Percentiles rank a stretch among this genome's conserved stretches.
Evolutionary conservation across 805 yeast species (phyloP).

Genomic region (Starmerella tilneyi): DNA sequence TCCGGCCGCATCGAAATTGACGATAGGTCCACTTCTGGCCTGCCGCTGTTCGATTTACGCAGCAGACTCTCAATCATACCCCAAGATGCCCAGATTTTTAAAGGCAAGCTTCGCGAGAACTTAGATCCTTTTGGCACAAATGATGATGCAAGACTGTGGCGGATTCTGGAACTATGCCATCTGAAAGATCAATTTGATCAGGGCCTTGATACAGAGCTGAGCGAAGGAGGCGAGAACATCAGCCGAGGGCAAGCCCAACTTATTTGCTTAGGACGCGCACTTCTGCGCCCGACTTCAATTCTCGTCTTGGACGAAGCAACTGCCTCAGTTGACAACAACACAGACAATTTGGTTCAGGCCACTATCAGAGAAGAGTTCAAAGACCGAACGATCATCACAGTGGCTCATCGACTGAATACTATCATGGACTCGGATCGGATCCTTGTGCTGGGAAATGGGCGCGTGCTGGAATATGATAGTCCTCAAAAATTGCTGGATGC

Average conservation of each 20-base stretch:
- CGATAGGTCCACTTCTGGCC: conserved; percentile 42
- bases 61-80: conserved; percentile 57
- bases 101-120: conserved; percentile 54
- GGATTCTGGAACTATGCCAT: conserved; percentile 50
- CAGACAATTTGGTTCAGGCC: conserved; percentile 62
- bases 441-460: conserved; percentile 38
- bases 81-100: conserved; percentile 64
- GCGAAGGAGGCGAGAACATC: conserved; percentile 65
- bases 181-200: conserved; percentile 36
- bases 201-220: conserved; percentile 42
- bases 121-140: conserved; percentile 53
- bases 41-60: conserved; percentile 52
- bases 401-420: conserved; percentile 69
- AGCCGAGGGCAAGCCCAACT: conserved; percentile 78
- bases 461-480: conserved; percentile 53
- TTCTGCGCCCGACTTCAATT: conserved; percentile 54
- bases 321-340: conserved; percentile 55
- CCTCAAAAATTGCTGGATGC: conserved; percentile 52
- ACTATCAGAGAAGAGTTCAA: conserved; percentile 55
- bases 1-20: conserved; percentile 49
- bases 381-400: conserved; percentile 63
- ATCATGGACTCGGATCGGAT: conserved; percentile 59
- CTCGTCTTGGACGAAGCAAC: conserved; percentile 70
- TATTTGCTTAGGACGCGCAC: conserved; percentile 66
- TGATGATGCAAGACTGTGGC: conserved; percentile 49